Evolutionary conservation across 2,329 filamentous ascomycete species (phyloP), one percentile per base, ranked within the genome.

Genomic region (Clonostachys rhizophaga): DNA sequence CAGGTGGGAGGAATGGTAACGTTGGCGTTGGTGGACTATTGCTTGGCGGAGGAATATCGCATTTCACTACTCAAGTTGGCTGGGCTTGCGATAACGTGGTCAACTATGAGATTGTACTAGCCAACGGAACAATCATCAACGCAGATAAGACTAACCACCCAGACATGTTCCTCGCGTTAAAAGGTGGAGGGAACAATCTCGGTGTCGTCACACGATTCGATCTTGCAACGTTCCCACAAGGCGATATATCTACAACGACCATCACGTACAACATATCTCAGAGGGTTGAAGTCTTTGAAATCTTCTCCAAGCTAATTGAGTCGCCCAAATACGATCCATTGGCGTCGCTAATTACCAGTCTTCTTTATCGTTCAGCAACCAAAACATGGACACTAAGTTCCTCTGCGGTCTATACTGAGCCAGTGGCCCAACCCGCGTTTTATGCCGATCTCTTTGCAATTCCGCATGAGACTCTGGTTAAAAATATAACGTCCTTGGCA

Each of bases 161-260:
- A 4, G 47, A 53, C 18, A 43, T 53, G 12, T 51, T 47, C 43
- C 24, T 20, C 40, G 51, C 51, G 10, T 44, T 53, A 12, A 46
- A 47, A 13, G 51, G 51, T 2, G 51, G 51, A 8, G 35, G 37
- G 37, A 51, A 51, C 45, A 53, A 53, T 44, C 51, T 53, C 20
- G 49, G 49, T 5, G 41, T 53, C 35, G 47, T 53, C 34, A 54
- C 50, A 5, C 62, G 63, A 7, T 75, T 74, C 53, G 55, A 69
- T 7, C 56, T 78, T 13, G 59, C 69, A 50, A 69, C 69, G 0
- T 66, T 69, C 54, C 58, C 54, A 3, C 65, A 71, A 17, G 67
- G 61, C 33, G 47, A 67, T n/a, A 53, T 75, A 47, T 74, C 24
- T 9, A 30, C 24, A 10, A 30, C 24, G 24, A 30, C 24, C 24